These are phyloP conservation scores for Talinum fruticosum DNA, from an alignment of 148 eudicot species.

Conservation along the genomic window DNA sequence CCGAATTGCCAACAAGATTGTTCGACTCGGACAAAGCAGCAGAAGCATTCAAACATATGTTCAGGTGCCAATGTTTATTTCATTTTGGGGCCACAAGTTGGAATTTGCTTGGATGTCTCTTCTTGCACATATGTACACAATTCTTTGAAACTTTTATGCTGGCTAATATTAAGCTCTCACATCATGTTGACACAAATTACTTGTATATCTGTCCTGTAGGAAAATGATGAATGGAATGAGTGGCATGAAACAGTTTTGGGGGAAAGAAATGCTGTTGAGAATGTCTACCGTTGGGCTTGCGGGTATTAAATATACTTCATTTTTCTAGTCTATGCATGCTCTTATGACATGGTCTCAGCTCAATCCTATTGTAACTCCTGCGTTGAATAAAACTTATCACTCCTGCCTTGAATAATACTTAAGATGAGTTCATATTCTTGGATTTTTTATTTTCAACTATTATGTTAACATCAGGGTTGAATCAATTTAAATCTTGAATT, in stretches of 20 bases:
- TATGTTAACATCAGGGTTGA: neutral
- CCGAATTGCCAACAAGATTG: conserved; percentile 79
- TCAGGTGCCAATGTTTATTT: conserved; percentile 47
- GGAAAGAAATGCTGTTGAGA: conserved; percentile 72
- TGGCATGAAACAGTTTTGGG: conserved; percentile 75
- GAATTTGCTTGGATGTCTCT: neutral
- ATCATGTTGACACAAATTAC: conserved; percentile 11
- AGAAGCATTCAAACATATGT: conserved; percentile 54
- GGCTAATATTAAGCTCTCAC: neutral
- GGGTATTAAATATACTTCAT: conserved; percentile 45
- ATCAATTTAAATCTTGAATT: neutral
- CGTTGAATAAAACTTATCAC: neutral
- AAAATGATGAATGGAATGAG: conserved; percentile 64
- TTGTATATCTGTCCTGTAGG: conserved; percentile 39
- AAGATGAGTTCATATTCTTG: neutral
- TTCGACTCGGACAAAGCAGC: conserved; percentile 63
- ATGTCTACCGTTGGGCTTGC: conserved; percentile 90
- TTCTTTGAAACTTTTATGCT: too few relatives aligned
- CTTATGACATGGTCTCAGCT: too few relatives aligned
- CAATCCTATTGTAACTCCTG: neutral
- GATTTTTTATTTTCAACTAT: neutral
- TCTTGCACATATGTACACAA: too few relatives aligned
- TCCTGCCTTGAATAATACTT: neutral
- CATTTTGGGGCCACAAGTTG: neutral
- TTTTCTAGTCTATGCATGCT: neutral